Conservation (phyloP, 495 filamentous ascomycete species). For the Trichoderma orchidacearum region DNA sequence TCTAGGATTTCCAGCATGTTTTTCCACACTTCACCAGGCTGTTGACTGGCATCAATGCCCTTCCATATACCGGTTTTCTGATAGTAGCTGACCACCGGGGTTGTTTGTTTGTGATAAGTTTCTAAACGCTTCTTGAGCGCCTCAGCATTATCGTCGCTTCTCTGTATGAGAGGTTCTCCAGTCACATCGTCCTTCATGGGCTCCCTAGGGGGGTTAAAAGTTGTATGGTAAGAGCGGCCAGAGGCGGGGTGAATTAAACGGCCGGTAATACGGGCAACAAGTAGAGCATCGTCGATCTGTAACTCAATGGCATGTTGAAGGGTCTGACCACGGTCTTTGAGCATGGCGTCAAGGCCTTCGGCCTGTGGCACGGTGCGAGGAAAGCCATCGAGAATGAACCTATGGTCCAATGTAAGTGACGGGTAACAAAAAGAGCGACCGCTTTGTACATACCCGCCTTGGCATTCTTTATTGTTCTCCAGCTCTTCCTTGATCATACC, state of each 20-base stretch:
- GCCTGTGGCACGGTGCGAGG: constrained; percentile 92
- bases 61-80: constrained; percentile 94
- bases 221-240: constrained; percentile 91
- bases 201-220: constrained; percentile 96
- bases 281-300: constrained; percentile 85
- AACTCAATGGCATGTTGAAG: constrained; percentile 92
- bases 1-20: constrained; percentile 73
- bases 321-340: constrained; percentile 53
- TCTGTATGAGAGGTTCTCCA: constrained; percentile 91
- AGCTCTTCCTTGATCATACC: constrained; percentile 98
- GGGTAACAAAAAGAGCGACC: background rate
- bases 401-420: constrained; percentile 16
- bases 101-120: constrained; percentile 90
- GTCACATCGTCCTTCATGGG: constrained; percentile 93
- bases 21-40: constrained; percentile 92
- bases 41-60: constrained; percentile 90
- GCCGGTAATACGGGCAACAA: constrained; percentile 93
- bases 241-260: constrained; percentile 91
- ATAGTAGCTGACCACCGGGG: constrained; percentile 90
- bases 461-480: constrained; percentile 86
- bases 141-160: constrained; percentile 95
- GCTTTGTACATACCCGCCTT: constrained; percentile 61
- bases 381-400: constrained; percentile 98
- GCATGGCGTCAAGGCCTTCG: constrained; percentile 87
- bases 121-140: constrained; percentile 86